Percentiles rank a stretch among this genome's conserved stretches.
phyloP scores from a whole-genome alignment of 2,329 filamentous ascomycete species.

The Aureobasidium sp. region DNA sequence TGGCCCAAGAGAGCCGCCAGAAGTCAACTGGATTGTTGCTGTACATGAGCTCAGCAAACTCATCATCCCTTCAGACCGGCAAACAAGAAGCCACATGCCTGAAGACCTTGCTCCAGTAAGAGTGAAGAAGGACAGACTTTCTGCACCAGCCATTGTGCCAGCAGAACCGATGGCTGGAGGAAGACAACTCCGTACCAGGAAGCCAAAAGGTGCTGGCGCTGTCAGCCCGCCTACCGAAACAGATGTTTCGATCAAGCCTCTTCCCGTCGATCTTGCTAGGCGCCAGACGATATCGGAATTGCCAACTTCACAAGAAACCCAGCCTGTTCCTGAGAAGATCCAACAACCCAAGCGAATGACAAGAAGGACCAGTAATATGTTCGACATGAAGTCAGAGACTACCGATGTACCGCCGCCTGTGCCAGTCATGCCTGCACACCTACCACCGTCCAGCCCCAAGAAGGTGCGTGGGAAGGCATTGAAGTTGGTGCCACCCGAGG shows the following conservation, averaged over 20 bases:
- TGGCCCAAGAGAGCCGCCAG: conserved; percentile 62
- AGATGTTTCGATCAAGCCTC: neutral
- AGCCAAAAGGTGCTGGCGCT: conserved; percentile 45
- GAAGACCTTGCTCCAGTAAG: conserved; percentile 64
- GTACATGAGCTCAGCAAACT: conserved; percentile 74
- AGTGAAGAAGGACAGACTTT: conserved; percentile 57
- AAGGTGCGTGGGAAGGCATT: neutral
- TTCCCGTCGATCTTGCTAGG: conserved; percentile 3
- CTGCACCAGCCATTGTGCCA: conserved; percentile 32
- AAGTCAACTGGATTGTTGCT: conserved; percentile 81
- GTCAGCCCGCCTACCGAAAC: conserved; percentile 19
- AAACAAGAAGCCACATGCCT: conserved; percentile 66
- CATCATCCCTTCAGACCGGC: conserved; percentile 68
- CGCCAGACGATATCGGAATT: conserved; percentile 18
- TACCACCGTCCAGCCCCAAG: neutral
- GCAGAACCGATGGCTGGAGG: conserved; percentile 50
- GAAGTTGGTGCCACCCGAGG: neutral
- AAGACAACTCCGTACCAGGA: conserved; percentile 69
- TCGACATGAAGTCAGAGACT: neutral
- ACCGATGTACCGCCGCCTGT: conserved; percentile 21
- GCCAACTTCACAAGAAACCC: neutral
- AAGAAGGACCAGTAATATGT: conserved; percentile 9
- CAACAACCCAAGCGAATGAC: conserved; percentile 1
- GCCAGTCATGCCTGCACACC: conserved; percentile 10
- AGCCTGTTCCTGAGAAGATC: neutral